Evolutionary conservation across 345 rosid genomes (phyloP).

Genomic region (Kernera saxatilis): DNA sequence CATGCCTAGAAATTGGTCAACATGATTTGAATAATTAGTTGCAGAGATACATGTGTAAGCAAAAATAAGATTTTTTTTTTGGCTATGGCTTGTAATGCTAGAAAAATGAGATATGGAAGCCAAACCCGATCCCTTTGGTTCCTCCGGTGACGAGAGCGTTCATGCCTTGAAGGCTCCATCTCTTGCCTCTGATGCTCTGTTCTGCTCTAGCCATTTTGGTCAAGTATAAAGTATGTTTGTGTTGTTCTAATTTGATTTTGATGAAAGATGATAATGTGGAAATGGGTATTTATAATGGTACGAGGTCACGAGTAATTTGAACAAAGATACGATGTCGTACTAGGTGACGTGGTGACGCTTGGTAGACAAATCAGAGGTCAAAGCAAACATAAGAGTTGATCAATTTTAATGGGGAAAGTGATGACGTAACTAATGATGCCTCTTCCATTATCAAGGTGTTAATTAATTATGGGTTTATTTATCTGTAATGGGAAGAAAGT

Average conservation of each 20-base stretch:
- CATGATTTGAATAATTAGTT: neutral
- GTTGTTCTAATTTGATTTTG: neutral
- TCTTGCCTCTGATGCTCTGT: neutral
- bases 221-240: neutral
- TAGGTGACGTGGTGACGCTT: neutral
- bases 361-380: neutral
- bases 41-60: neutral
- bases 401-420: neutral
- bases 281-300: neutral
- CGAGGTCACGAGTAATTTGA: neutral
- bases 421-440: neutral
- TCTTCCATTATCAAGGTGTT: neutral
- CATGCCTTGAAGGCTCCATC: conserved; percentile 20
- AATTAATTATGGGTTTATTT: neutral
- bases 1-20: neutral
- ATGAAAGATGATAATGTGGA: neutral
- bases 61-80: neutral
- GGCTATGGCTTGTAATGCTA: neutral
- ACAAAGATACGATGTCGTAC: neutral
- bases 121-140: conserved; percentile 9
- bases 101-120: neutral
- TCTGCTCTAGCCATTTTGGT: neutral
- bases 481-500: neutral
- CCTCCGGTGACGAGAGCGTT: conserved; percentile 19
- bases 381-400: neutral